Percentiles rank a stretch among this genome's conserved stretches.
Conservation (phyloP, 768 basidiomycete species). For the Exsudoporus frostii region DNA sequence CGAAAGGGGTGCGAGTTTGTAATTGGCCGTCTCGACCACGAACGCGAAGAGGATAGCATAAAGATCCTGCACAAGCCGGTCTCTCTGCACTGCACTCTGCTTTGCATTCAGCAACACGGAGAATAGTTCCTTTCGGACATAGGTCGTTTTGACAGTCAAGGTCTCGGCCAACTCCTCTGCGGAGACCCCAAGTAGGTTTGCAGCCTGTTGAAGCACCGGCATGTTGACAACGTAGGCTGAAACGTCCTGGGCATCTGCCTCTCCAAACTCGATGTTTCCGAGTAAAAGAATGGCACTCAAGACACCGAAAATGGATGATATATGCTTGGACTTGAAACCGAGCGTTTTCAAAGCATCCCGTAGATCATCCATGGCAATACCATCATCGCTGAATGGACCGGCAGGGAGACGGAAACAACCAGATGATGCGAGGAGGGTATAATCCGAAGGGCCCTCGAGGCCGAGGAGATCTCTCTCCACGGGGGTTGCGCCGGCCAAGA, state of each 20-base stretch:
- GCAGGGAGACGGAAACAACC: conserved; percentile 63
- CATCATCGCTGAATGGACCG: conserved; percentile 60
- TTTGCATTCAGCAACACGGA: conserved; percentile 51
- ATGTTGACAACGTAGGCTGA: conserved; percentile 49
- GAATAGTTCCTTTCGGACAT: conserved; percentile 56
- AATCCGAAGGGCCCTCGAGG: conserved; percentile 58
- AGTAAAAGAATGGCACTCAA: conserved; percentile 54
- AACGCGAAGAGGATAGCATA: conserved; percentile 64
- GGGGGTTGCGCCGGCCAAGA: conserved; percentile 56
- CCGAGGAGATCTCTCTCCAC: conserved; percentile 50
- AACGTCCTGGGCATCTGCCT: conserved; percentile 52
- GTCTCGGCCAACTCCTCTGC: conserved; percentile 52
- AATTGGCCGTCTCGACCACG: conserved; percentile 62
- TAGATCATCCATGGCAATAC: conserved; percentile 54
- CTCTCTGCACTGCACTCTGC: conserved; percentile 52
- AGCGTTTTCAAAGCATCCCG: conserved; percentile 53
- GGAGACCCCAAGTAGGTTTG: conserved; percentile 49
- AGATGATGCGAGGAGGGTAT: conserved; percentile 54
- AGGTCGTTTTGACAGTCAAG: conserved; percentile 55
- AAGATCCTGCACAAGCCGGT: conserved; percentile 53
- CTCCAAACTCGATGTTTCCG: conserved; percentile 56
- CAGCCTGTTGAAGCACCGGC: conserved; percentile 46
- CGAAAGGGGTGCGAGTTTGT: conserved; percentile 47
- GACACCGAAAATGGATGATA: conserved; percentile 51
- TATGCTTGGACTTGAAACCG: conserved; percentile 61